phyloP scores from a whole-genome alignment of 495 filamentous ascomycete species.

The Bathelium albidoporum region DNA sequence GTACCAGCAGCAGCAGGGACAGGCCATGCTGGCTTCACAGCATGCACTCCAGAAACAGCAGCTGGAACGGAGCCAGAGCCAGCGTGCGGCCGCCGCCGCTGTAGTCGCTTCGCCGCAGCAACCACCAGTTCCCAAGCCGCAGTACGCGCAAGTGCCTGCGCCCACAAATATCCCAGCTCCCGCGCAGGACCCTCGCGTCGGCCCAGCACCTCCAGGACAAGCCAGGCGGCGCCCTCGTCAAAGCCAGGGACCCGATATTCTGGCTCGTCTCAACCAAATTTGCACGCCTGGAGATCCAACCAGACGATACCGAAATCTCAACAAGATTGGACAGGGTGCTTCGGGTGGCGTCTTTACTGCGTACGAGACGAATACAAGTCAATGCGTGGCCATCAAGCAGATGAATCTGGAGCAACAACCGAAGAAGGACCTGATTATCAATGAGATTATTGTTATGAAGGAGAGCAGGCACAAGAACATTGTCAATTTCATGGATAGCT shows the following conservation, averaged over 20 bases:
- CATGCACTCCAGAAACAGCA: constrained; percentile 50
- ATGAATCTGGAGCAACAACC: constrained; percentile 98
- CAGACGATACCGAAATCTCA: constrained; percentile 73
- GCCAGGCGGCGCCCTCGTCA: constrained; percentile 47
- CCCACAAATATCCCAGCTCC: constrained; percentile 47
- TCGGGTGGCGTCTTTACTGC: constrained; percentile 94
- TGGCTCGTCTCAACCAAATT: constrained; percentile 71
- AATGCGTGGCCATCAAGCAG: constrained; percentile 95
- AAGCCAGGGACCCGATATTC: constrained; percentile 68
- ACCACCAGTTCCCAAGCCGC: constrained; percentile 41
- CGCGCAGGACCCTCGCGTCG: constrained; percentile 36
- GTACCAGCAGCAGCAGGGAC: constrained; percentile 81
- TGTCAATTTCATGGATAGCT: constrained; percentile 98
- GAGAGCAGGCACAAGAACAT: constrained; percentile 97
- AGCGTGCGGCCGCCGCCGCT: constrained; percentile 39
- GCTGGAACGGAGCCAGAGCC: constrained; percentile 55
- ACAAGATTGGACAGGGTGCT: constrained; percentile 94
- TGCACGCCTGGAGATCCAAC: constrained; percentile 84
- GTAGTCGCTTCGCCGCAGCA: constrained; percentile 23
- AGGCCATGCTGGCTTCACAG: constrained; percentile 63
- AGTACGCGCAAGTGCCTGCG: constrained; percentile 41
- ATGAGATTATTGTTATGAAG: constrained; percentile 98
- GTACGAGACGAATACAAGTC: constrained; percentile 70
- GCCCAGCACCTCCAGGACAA: constrained; percentile 59
- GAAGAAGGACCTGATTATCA: constrained; percentile 98